Percentiles rank a stretch among this genome's conserved stretches.
phyloP scores from a whole-genome alignment of 208 protist species.

The Trypanosoma caninum region DNA sequence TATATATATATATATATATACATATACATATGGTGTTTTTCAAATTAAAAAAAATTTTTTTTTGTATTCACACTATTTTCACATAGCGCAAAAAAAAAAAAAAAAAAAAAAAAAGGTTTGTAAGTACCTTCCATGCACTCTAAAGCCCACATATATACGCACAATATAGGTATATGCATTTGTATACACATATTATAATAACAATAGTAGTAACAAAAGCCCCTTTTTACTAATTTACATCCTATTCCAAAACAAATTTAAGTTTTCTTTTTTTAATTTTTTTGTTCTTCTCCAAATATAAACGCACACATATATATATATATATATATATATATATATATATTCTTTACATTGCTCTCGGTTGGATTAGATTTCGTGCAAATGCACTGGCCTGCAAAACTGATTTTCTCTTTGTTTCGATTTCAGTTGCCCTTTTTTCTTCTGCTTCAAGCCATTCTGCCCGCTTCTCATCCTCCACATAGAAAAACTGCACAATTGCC shows the following conservation, averaged over 20 bases:
- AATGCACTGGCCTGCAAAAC: slow-evolving; percentile 19
- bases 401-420: slow-evolving; percentile 28
- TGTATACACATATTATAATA: slow-evolving; percentile 10
- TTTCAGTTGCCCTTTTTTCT: slow-evolving; percentile 16
- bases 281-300: slow-evolving; percentile 2
- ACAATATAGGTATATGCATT: no score
- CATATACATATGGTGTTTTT: not conserved
- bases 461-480: slow-evolving; percentile 28
- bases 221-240: not conserved
- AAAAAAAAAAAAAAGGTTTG: not conserved
- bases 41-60: no score
- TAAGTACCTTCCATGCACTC: not conserved
- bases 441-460: slow-evolving; percentile 23
- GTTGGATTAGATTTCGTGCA: slow-evolving; percentile 6
- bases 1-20: no score
- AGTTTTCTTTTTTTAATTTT: not conserved
- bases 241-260: not conserved
- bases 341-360: not conserved
- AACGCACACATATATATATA: slow-evolving; percentile 26
- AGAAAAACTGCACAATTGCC: slow-evolving; percentile 47
- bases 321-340: slow-evolving; percentile 8
- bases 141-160: no score
- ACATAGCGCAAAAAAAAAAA: not conserved
- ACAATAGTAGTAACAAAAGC: not conserved
- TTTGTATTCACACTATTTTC: no score